Evolutionary conservation across 768 basidiomycete species (phyloP), one percentile per base, ranked within the genome.

Genomic region (Asterophora parasitica): DNA sequence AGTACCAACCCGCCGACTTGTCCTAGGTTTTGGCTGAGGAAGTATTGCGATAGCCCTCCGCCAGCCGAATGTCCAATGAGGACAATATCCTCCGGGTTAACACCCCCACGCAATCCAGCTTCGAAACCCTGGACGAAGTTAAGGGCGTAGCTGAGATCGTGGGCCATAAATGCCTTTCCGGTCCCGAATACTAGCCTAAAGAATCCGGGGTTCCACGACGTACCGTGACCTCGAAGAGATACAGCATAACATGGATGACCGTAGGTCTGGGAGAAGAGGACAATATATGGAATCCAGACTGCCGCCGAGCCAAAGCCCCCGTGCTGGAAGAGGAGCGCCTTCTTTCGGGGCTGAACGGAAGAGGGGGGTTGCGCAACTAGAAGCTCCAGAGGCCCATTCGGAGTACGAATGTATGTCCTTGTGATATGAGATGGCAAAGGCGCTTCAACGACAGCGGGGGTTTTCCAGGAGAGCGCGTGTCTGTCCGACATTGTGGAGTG

Each of bases 41-140:
- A 20, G 17, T 53, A 53, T 35, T 53, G 52, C 7, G 44, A 19
- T 8, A 53, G 44, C 7, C 52, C 52, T 10, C 52, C 52, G 11
- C 52, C 52, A 13, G 52, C 52, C 20, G 52, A 53, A 42, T 53
- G 52, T 11, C 52, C 48, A 3, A 53, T 40, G n/a, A 53, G 32
- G 2, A 53, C 38, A 27, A 45, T 33, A 45, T 50, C 44, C 36
- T 39, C 38, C 7, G 32, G 43, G 16, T 50, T 38, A n/a, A 40
- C 15, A 7, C 32, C 37, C 11, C 13, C 37, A 12, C 46, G 46
- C 40, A 39, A 27, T 4, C 37, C 47, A 7, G 36, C 17, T 42
- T 47, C 42, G 39, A 40, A 48, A 1, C 38, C 44, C 44, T 47
- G 44, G 12, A 52, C 27, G 30, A 33, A 40, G 33, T 44, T 51